These are phyloP conservation scores for Solanum sejunctum DNA, from an alignment of 257 asterid species.

Conservation along the genomic window DNA sequence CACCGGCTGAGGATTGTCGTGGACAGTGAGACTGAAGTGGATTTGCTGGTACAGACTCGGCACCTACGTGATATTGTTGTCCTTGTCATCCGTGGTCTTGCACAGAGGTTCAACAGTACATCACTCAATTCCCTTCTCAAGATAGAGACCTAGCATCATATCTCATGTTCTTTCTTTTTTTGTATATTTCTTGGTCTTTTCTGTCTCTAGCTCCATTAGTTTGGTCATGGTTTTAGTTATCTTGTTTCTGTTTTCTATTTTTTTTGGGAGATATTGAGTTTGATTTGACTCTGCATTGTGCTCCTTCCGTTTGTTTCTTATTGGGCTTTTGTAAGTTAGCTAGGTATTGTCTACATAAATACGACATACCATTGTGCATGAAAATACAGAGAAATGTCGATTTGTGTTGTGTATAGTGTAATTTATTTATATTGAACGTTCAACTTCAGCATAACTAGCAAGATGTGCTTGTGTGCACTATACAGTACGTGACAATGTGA, in stretches of 20 bases:
- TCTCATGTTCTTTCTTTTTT: background rate
- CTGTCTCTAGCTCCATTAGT: background rate
- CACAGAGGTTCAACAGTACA: conserved; percentile 91
- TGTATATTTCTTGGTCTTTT: background rate
- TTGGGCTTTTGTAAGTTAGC: background rate
- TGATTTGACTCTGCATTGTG: background rate
- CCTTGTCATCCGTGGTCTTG: conserved; percentile 82
- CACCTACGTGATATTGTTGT: conserved; percentile 88
- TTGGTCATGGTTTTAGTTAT: background rate
- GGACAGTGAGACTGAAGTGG: conserved; percentile 86
- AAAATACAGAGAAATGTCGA: background rate
- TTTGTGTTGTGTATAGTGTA: background rate
- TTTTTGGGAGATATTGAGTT: background rate
- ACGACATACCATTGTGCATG: background rate
- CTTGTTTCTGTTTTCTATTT: background rate
- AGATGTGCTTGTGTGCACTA: background rate
- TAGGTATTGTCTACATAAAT: background rate
- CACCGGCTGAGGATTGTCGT: conserved; percentile 89
- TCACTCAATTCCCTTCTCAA: conserved; percentile 89
- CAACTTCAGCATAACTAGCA: background rate
- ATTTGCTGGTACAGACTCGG: conserved; percentile 88
- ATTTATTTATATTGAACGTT: background rate
- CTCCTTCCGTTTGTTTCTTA: background rate
- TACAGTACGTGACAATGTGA: background rate
- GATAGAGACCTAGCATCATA: conserved; percentile 38